phyloP scores from a whole-genome alignment of 1,284 basidiomycete species.

The Stereum hirsutum region DNA sequence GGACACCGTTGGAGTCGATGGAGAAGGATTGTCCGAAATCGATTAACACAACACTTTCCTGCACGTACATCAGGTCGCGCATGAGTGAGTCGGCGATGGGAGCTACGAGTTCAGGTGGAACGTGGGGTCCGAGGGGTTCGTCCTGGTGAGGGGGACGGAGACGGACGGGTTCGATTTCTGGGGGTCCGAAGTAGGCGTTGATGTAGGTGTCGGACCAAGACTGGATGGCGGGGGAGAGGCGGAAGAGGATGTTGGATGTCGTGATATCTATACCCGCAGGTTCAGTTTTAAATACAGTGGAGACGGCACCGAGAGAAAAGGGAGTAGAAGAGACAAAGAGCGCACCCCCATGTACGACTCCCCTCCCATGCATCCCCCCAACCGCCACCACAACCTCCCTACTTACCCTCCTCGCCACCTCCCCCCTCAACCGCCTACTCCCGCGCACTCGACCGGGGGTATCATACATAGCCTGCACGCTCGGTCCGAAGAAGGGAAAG shows the following conservation, averaged over 20 bases:
- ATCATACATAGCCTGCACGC: constrained; percentile 21
- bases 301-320: no score
- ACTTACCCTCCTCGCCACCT: constrained; percentile 21
- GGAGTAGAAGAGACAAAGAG: no score
- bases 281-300: not conserved
- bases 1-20: constrained; percentile 11
- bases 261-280: not conserved
- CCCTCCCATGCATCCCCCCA: constrained; percentile 20
- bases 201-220: constrained; percentile 25
- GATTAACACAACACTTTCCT: constrained; percentile 20
- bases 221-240: constrained; percentile 14
- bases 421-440: constrained; percentile 19
- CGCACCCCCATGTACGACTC: constrained; percentile 27
- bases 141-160: no score
- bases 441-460: constrained; percentile 18
- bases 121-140: not conserved
- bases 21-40: constrained; percentile 27
- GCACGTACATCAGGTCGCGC: constrained; percentile 16
- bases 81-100: constrained; percentile 16
- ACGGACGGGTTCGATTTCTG: constrained; percentile 19
- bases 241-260: constrained; percentile 22
- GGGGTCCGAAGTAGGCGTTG: constrained; percentile 17
- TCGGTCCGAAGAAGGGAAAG: constrained; percentile 23
- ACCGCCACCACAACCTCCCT: constrained; percentile 19
- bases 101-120: constrained; percentile 13